A percentile compares a stretch with the other conserved stretches of the same genome.
These are phyloP conservation scores for Ambrosia hybrid DNA, from an alignment of 140 eudicot species.

Conservation along the genomic window DNA sequence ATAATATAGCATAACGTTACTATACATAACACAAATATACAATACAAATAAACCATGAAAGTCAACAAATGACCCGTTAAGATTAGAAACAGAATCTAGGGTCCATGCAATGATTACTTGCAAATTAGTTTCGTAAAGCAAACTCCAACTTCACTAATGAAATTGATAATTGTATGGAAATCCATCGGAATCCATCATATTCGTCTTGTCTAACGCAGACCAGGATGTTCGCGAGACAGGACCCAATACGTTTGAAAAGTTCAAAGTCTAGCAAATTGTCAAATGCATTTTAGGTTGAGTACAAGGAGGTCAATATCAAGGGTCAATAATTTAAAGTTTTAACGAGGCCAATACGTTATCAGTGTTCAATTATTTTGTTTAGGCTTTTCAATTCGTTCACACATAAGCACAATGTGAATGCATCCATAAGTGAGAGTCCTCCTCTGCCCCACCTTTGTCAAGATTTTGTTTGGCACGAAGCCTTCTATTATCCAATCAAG, in stretches of 20 bases:
- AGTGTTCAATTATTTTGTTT: conserved; percentile 13
- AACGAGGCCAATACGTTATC: conserved; percentile 14
- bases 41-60: no score
- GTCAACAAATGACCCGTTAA: background rate
- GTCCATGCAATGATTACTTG: background rate
- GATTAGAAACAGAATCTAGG: background rate
- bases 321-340: conserved; percentile 6
- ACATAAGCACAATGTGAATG: conserved; percentile 26
- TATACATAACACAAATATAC: background rate
- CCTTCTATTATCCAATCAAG: background rate
- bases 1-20: background rate
- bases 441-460: background rate
- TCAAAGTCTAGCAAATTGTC: conserved; percentile 11
- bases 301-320: conserved; percentile 26
- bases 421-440: background rate
- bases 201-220: background rate
- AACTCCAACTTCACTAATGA: background rate
- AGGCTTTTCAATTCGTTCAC: conserved; percentile 34
- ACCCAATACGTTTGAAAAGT: conserved; percentile 11
- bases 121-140: background rate
- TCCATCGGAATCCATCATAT: conserved; percentile 6
- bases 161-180: background rate
- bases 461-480: background rate
- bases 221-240: conserved; percentile 8
- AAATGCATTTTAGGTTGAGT: conserved; percentile 11